phyloP scores from a whole-genome alignment of 2,329 filamentous ascomycete genomes.

The Drechslerella stenobrocha region DNA sequence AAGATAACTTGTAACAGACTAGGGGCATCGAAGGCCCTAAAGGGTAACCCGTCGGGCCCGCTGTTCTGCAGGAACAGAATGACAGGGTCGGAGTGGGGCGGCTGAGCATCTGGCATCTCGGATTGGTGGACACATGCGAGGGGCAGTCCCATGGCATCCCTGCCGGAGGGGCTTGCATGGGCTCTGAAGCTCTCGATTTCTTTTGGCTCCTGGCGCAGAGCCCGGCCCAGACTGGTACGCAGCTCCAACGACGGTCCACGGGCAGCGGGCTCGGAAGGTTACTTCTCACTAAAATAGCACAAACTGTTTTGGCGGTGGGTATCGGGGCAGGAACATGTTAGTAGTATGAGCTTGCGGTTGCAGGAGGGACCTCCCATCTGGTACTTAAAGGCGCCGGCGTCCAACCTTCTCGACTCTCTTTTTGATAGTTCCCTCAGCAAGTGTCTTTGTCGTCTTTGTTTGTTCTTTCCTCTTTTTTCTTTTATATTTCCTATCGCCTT shows the following conservation, averaged over 20 bases:
- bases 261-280: background rate
- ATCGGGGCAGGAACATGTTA: background rate
- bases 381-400: slow-evolving; percentile 38
- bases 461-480: slow-evolving; percentile 35
- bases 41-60: slow-evolving; percentile 14
- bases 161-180: slow-evolving; percentile 20
- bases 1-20: slow-evolving; percentile 47
- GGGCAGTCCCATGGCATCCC: slow-evolving; percentile 11
- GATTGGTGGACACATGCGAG: slow-evolving; percentile 32
- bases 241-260: slow-evolving; percentile 4
- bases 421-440: slow-evolving; percentile 29
- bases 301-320: slow-evolving; percentile 21
- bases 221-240: background rate
- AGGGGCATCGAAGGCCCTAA: slow-evolving; percentile 39
- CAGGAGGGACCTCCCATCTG: slow-evolving; percentile 5
- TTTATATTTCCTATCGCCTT: slow-evolving; percentile 11
- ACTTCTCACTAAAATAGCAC: slow-evolving; percentile 46
- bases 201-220: background rate
- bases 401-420: slow-evolving; percentile 28
- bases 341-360: background rate
- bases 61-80: slow-evolving; percentile 46
- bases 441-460: slow-evolving; percentile 35
- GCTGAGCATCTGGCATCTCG: slow-evolving; percentile 24
- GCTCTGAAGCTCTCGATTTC: background rate
- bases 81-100: slow-evolving; percentile 32